Percentiles rank a stretch among this genome's conserved stretches.
These are phyloP conservation scores for Bertia moriformis DNA, from an alignment of 2,329 filamentous ascomycete genomes.

Conservation along the genomic window DNA sequence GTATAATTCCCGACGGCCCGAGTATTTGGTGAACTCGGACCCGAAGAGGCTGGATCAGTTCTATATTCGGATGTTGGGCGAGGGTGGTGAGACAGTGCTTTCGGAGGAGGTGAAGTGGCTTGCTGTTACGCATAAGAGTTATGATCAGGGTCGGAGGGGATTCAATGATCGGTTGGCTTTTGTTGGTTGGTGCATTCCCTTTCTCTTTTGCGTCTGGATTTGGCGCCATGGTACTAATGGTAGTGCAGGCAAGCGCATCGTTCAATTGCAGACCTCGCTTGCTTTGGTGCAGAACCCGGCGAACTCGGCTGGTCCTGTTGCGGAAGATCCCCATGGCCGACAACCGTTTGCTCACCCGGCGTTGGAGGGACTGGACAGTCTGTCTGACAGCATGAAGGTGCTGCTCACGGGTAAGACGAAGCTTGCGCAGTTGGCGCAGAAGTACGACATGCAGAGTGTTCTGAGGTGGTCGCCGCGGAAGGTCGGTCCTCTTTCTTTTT, in stretches of 20 bases:
- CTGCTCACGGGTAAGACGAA: constrained; percentile 34
- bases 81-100: constrained; percentile 40
- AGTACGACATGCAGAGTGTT: constrained; percentile 43
- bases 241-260: constrained; percentile 1
- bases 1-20: constrained; percentile 16
- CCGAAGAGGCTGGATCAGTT: constrained; percentile 41
- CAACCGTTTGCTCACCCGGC: constrained; percentile 41
- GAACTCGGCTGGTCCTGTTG: constrained; percentile 41
- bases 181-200: constrained; percentile 43
- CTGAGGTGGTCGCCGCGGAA: constrained; percentile 54
- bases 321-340: constrained; percentile 19
- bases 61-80: constrained; percentile 45
- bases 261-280: neutral
- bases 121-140: constrained; percentile 63
- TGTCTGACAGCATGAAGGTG: constrained; percentile 32
- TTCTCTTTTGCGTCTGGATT: too few species aligned
- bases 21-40: constrained; percentile 42
- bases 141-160: constrained; percentile 57
- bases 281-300: constrained; percentile 10
- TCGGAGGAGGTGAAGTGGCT: constrained; percentile 62
- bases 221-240: neutral
- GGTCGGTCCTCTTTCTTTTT: constrained; percentile 21
- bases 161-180: constrained; percentile 61
- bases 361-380: constrained; percentile 38
- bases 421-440: constrained; percentile 37